Conservation (phyloP, 2,329 filamentous ascomycete genomes). For the Scedosporium minutisporum region DNA sequence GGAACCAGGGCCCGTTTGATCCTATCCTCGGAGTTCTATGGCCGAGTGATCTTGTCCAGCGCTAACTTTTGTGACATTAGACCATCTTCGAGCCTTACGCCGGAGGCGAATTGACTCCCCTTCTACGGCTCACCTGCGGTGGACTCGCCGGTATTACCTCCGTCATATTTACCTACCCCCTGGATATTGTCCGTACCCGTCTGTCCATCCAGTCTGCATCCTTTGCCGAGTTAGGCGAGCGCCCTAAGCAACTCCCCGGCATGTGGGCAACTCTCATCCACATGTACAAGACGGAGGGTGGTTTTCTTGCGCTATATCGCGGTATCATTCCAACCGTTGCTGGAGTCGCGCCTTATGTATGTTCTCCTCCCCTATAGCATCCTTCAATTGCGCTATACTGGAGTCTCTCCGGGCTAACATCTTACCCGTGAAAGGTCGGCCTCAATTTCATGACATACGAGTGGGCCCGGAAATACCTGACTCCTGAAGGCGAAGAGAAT, state of each 20-base stretch:
- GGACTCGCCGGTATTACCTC: slow-evolving; percentile 91
- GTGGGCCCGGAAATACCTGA: slow-evolving; percentile 72
- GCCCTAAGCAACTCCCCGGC: slow-evolving; percentile 64
- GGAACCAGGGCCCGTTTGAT: too few relatives aligned
- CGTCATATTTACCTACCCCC: slow-evolving; percentile 87
- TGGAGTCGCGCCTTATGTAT: slow-evolving; percentile 86
- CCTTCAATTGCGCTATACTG: not conserved
- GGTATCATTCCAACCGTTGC: slow-evolving; percentile 91
- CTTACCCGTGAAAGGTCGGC: slow-evolving; percentile 52
- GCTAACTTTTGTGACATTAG: slow-evolving; percentile 17
- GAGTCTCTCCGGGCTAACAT: not conserved
- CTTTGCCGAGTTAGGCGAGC: slow-evolving; percentile 64
- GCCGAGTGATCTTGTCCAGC: not conserved
- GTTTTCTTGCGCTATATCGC: slow-evolving; percentile 75
- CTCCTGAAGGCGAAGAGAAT: slow-evolving; percentile 77
- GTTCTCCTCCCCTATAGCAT: not conserved
- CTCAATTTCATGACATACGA: slow-evolving; percentile 99
- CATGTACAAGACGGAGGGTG: slow-evolving; percentile 92
- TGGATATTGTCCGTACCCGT: slow-evolving; percentile 93
- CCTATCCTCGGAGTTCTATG: too few relatives aligned
- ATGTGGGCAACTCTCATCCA: slow-evolving; percentile 77
- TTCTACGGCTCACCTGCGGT: slow-evolving; percentile 77
- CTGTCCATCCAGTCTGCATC: slow-evolving; percentile 97
- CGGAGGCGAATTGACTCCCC: slow-evolving; percentile 61
- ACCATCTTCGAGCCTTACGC: slow-evolving; percentile 70